Evolutionary conservation across 495 filamentous ascomycete genomes (phyloP).

Genomic region (Aspergillus cristatus): DNA sequence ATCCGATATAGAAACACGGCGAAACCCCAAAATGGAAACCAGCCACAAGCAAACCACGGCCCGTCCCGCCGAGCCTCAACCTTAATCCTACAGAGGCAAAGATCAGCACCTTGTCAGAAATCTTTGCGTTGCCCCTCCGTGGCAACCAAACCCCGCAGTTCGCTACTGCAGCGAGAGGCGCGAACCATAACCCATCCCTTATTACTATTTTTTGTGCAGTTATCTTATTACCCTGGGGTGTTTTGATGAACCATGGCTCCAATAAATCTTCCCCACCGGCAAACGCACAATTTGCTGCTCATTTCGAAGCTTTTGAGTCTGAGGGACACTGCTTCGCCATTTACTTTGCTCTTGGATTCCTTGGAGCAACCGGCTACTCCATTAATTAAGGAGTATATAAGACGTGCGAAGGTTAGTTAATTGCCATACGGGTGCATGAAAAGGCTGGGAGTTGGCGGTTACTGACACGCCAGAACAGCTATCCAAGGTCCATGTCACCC

Average conservation of each 20-base stretch:
- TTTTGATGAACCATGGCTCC: conserved; percentile 20
- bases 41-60: no score
- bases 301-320: conserved; percentile 75
- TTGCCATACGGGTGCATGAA: neutral
- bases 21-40: no score
- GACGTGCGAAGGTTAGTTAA: conserved; percentile 57
- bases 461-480: conserved; percentile 31
- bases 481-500: conserved; percentile 56
- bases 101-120: conserved; percentile 9
- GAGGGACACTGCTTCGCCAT: conserved; percentile 70
- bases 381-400: conserved; percentile 63
- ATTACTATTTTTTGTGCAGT: neutral
- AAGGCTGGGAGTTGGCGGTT: no score
- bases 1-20: no score
- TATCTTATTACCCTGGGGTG: neutral
- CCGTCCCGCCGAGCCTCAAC: conserved; percentile 29
- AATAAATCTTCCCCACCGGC: conserved; percentile 51
- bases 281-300: conserved; percentile 78
- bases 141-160: conserved; percentile 8
- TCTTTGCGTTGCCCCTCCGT: conserved; percentile 16
- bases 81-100: conserved; percentile 9
- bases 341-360: conserved; percentile 77
- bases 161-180: neutral
- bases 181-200: no score
- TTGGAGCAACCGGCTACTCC: conserved; percentile 72